These are phyloP conservation scores for Phylloporus rhodoxanthus DNA, from an alignment of 768 basidiomycete species.

Conservation along the genomic window DNA sequence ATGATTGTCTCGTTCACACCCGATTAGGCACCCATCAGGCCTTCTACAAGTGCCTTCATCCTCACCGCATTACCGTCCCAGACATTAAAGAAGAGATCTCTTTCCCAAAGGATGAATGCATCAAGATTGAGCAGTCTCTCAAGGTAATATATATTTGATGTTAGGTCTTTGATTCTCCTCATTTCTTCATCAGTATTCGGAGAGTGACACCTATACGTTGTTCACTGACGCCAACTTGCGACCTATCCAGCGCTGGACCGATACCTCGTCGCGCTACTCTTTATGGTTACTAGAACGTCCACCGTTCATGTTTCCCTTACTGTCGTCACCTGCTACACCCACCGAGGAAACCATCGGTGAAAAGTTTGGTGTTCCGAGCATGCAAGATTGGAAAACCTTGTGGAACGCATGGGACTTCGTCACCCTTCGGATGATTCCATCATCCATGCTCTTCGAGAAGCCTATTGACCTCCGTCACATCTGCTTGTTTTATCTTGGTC, in stretches of 20 bases:
- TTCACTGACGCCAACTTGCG: constrained; percentile 76
- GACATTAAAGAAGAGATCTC: constrained; percentile 36
- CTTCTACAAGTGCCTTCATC: constrained; percentile 62
- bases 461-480: constrained; percentile 94
- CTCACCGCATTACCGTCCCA: constrained; percentile 54
- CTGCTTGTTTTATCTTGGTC: constrained; percentile 94
- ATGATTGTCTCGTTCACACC: not conserved
- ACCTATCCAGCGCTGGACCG: constrained; percentile 81
- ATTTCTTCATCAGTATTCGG: constrained; percentile 59
- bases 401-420: constrained; percentile 91
- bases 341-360: constrained; percentile 17
- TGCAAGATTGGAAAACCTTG: constrained; percentile 73
- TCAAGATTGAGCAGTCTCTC: constrained; percentile 82
- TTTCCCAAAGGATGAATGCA: constrained; percentile 66
- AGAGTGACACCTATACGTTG: constrained; percentile 57
- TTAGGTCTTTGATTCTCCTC: not conserved
- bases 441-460: constrained; percentile 78
- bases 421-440: constrained; percentile 80
- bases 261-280: constrained; percentile 64
- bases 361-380: constrained; percentile 60
- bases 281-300: constrained; percentile 92
- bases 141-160: constrained; percentile 53
- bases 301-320: constrained; percentile 65
- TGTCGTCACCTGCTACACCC: constrained; percentile 35
- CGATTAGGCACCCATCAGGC: constrained; percentile 74